Evolutionary conservation across 352 stramenopile species (phyloP).

Genomic region (Phytophthora foliorum): DNA sequence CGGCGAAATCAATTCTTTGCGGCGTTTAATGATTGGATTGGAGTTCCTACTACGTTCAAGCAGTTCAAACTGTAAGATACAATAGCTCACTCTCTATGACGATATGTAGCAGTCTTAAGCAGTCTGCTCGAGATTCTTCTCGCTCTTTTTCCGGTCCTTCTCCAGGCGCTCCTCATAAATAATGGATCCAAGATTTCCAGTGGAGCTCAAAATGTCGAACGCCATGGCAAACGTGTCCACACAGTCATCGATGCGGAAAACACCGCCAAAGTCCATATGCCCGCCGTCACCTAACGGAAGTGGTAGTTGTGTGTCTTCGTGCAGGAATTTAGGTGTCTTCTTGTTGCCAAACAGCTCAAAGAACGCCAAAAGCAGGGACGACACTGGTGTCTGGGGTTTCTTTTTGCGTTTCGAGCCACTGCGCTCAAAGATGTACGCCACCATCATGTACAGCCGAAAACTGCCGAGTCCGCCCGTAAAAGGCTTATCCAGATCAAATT

Average conservation of each 20-base stretch:
- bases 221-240: slow-evolving; percentile 79
- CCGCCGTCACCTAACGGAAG: slow-evolving; percentile 51
- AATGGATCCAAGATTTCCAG: slow-evolving; percentile 59
- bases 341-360: slow-evolving; percentile 79
- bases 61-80: slow-evolving; percentile 46
- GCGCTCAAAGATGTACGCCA: slow-evolving; percentile 68
- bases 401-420: slow-evolving; percentile 18
- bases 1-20: slow-evolving; percentile 39
- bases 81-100: slow-evolving; percentile 15
- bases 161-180: slow-evolving; percentile 70
- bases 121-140: slow-evolving; percentile 26
- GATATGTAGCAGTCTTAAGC: neutral
- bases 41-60: slow-evolving; percentile 45
- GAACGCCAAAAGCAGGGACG: slow-evolving; percentile 57
- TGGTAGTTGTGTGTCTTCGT: slow-evolving; percentile 54
- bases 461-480: slow-evolving; percentile 82
- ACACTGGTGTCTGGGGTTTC: slow-evolving; percentile 28
- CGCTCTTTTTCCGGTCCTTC: slow-evolving; percentile 47
- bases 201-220: slow-evolving; percentile 63
- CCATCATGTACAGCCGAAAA: slow-evolving; percentile 87
- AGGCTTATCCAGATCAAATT: slow-evolving; percentile 83
- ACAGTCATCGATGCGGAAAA: slow-evolving; percentile 77
- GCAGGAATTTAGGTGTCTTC: slow-evolving; percentile 57
- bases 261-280: slow-evolving; percentile 61
- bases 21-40: slow-evolving; percentile 48